Base-by-base conservation (phyloP, 495 filamentous ascomycete species). In the Xylaria grammica region DNA sequence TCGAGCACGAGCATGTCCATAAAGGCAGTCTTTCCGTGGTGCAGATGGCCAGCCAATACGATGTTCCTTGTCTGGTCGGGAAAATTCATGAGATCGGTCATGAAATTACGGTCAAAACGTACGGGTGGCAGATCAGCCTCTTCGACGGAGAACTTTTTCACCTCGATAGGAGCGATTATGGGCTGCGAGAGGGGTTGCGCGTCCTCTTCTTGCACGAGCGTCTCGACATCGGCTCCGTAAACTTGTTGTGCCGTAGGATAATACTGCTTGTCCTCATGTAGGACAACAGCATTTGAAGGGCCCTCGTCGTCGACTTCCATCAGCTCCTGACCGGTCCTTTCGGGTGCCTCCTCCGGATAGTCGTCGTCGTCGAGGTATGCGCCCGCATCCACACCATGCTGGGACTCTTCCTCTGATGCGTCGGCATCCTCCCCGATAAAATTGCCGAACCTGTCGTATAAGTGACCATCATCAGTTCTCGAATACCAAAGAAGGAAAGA, bases 241-340 rank as follows among this genome's bases (percentile, higher is more conserved):
- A 97, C 89, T 71, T 98, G 94, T 67, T 93, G 89, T 30, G 95
- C 96, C 27, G 92, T 97, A 19, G 95, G 96, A 72, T 99, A 99
- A 73, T 99, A 99, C 79, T 98, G 95, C 77, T 99, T 98, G 79
- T 99, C 96, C 81, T 99, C 95, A 74, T 99, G 96, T 32, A 99
- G 85, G 53, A 99, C 84, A 34, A 99, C 94, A 46, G 94, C 94
- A 76, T 98, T 99, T 7, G 94, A 97, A 20, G 95, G 92, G n/a
- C 92, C 94, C 52, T 96, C 92, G 77, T 89, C 90, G 76, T 98
- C 95, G 29, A 97, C 78, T 73, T 98, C 92, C 96, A 99, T 98
- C 72, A 94, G 79, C 76, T 97, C 89, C 74, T 96, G 91, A 32
- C 89, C 86, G 61, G 89, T 82, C 34, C 71, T 79, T 62, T 86